A percentile compares a stretch with the other conserved stretches of the same genome.
Conservation (phyloP, 345 rosid species). For the Eucalyptus grandis region DNA sequence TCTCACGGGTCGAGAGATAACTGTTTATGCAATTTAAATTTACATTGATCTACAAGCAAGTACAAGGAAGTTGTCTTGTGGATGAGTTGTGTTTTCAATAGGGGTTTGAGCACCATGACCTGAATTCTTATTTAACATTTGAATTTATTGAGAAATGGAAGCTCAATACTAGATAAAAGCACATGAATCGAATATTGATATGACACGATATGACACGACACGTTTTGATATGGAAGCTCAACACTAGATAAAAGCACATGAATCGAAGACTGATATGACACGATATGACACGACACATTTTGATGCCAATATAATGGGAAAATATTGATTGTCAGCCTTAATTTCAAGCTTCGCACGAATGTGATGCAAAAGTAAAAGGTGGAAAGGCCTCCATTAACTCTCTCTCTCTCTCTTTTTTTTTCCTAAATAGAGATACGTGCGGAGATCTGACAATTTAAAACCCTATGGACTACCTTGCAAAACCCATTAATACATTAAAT, state of each 20-base stretch:
- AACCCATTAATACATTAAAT: not conserved
- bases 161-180: not conserved
- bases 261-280: not conserved
- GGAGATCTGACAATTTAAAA: not conserved
- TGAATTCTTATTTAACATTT: not conserved
- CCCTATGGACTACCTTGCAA: not conserved
- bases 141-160: not conserved
- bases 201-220: not conserved
- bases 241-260: not conserved
- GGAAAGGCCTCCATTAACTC: not conserved
- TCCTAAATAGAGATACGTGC: not conserved
- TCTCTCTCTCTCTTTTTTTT: not conserved
- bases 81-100: not conserved
- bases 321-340: not conserved
- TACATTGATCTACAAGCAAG: not conserved
- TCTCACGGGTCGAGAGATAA: not conserved
- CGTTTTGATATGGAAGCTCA: not conserved
- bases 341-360: not conserved
- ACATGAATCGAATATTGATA: not conserved
- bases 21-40: not conserved
- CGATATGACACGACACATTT: rapidly evolving
- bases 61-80: not conserved
- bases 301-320: not conserved
- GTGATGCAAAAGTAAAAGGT: not conserved
- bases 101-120: not conserved